A percentile compares a stretch with the other conserved stretches of the same genome.
These are phyloP conservation scores for Trametes hirsuta DNA, from an alignment of 1,284 basidiomycete species.

Conservation along the genomic window DNA sequence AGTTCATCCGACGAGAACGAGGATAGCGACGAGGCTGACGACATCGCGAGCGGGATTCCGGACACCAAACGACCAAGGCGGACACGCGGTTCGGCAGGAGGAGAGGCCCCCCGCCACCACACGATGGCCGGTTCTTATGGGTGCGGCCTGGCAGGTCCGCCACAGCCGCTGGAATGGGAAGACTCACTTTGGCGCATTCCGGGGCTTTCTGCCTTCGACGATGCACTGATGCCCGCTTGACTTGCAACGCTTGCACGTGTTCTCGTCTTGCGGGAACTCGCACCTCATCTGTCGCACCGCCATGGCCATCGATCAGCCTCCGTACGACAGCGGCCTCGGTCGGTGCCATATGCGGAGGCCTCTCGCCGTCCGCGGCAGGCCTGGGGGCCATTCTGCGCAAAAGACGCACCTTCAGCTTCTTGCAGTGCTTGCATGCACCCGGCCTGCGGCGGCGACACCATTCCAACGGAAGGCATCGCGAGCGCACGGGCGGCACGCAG, in stretches of 20 bases:
- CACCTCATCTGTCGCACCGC: slow-evolving; percentile 71
- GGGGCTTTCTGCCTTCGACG: slow-evolving; percentile 77
- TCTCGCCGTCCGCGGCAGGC: background rate
- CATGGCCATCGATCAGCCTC: slow-evolving; percentile 19
- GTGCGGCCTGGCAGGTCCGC: slow-evolving; percentile 5
- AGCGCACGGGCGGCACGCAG: slow-evolving; percentile 8
- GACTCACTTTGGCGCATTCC: slow-evolving; percentile 78
- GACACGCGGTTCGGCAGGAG: slow-evolving; percentile 6
- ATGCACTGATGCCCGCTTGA: slow-evolving; percentile 71
- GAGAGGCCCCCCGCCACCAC: slow-evolving; percentile 3
- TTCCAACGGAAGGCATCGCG: slow-evolving; percentile 2
- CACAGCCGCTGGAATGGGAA: slow-evolving; percentile 19
- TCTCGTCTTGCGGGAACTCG: slow-evolving; percentile 68
- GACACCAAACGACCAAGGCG: background rate
- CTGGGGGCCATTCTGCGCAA: background rate
- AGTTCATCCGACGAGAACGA: slow-evolving; percentile 8
- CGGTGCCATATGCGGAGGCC: slow-evolving; percentile 2
- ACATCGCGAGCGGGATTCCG: background rate
- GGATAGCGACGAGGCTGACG: slow-evolving; percentile 2
- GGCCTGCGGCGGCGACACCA: slow-evolving; percentile 46
- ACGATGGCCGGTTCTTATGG: slow-evolving; percentile 13
- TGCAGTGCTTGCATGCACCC: slow-evolving; percentile 81
- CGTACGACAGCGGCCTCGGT: slow-evolving; percentile 20
- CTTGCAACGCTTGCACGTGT: slow-evolving; percentile 74
- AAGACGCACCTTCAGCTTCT: slow-evolving; percentile 75